Evolutionary conservation across 495 filamentous ascomycete genomes (phyloP).

Genomic region (Apiosordaria backusii): DNA sequence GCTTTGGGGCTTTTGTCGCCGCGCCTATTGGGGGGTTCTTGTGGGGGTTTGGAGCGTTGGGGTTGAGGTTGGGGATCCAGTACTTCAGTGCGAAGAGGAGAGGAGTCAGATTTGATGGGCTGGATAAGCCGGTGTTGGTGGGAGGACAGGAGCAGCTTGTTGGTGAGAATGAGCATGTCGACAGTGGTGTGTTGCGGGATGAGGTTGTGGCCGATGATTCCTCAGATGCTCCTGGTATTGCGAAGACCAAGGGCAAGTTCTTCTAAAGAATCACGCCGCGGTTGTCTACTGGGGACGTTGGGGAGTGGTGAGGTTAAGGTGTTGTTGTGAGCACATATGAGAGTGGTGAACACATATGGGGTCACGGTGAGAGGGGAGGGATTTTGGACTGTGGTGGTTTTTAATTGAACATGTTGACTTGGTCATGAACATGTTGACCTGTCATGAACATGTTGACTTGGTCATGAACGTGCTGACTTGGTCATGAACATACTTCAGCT

Average conservation of each 20-base stretch:
- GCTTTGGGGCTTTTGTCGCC: constrained; percentile 76
- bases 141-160: not conserved
- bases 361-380: not conserved
- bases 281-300: not conserved
- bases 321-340: not conserved
- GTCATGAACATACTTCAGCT: no score
- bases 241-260: constrained; percentile 51
- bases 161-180: constrained; percentile 16
- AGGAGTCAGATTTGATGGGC: constrained; percentile 56
- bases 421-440: no score
- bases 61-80: constrained; percentile 50
- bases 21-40: constrained; percentile 67
- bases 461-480: no score
- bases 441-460: no score
- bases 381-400: not conserved
- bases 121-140: constrained; percentile 51
- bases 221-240: constrained; percentile 29
- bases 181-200: constrained; percentile 16
- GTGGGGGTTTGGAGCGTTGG: constrained; percentile 61
- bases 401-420: not conserved
- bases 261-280: constrained; percentile 31
- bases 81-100: constrained; percentile 48
- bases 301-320: not conserved
- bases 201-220: constrained; percentile 26
- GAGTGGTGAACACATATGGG: not conserved